phyloP scores from a whole-genome alignment of 352 stramenopile genomes.

The Pythium angustatum region DNA sequence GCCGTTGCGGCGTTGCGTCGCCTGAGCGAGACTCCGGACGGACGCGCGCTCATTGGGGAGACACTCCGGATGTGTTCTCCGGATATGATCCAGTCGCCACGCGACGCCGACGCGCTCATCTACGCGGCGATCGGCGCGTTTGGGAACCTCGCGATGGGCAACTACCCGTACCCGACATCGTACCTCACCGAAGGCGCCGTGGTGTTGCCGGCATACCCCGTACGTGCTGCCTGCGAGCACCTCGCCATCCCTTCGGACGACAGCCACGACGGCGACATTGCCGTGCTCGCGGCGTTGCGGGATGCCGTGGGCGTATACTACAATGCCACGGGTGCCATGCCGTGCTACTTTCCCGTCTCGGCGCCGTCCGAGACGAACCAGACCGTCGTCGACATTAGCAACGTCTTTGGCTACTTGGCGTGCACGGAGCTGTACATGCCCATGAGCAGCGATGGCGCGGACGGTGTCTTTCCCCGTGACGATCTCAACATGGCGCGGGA shows the following conservation, averaged over 20 bases:
- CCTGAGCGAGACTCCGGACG: constrained; percentile 46
- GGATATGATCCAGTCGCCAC: constrained; percentile 39
- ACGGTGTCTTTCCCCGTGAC: constrained; percentile 88
- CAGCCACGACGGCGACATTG: constrained; percentile 40
- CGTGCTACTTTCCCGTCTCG: constrained; percentile 64
- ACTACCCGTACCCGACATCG: constrained; percentile 95
- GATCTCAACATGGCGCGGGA: constrained; percentile 67
- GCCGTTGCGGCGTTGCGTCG: constrained; percentile 39
- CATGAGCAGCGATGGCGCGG: constrained; percentile 54
- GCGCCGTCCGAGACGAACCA: constrained; percentile 50
- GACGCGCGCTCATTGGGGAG: constrained; percentile 42
- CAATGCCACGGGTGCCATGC: constrained; percentile 62
- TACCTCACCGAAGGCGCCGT: constrained; percentile 92
- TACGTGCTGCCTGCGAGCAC: constrained; percentile 84
- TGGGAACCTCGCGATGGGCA: constrained; percentile 94
- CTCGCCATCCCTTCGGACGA: constrained; percentile 45
- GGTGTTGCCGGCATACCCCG: constrained; percentile 88
- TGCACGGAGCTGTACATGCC: constrained; percentile 82
- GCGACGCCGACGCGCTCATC: constrained; percentile 57
- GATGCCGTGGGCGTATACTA: constrained; percentile 72
- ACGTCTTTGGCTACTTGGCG: constrained; percentile 48
- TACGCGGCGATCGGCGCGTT: constrained; percentile 79
- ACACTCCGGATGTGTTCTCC: constrained; percentile 58
- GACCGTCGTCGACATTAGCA: neutral
- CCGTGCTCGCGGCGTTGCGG: constrained; percentile 54